phyloP scores from a whole-genome alignment of 225 moss, liverwort and hornwort species.

The Sphagnum contortum region DNA sequence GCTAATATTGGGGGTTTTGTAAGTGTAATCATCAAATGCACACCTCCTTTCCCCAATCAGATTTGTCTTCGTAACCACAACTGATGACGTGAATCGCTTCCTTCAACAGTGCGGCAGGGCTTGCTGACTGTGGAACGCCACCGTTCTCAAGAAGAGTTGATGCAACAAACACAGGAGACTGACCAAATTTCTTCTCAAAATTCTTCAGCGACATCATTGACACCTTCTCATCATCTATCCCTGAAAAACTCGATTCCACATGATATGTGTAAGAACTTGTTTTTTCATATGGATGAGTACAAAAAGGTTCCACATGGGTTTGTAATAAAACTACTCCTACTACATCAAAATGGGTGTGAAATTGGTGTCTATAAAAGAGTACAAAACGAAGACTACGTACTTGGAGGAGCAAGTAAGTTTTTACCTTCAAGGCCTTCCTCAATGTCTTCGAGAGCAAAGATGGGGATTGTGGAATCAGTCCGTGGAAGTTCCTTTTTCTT shows the following conservation, averaged over 20 bases:
- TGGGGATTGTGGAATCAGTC: constrained; percentile 46
- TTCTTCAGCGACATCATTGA: constrained; percentile 56
- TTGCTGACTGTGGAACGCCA: constrained; percentile 55
- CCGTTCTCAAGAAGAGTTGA: constrained; percentile 56
- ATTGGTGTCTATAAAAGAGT: too few species aligned
- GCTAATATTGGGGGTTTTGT: not conserved
- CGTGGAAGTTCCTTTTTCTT: constrained; percentile 33
- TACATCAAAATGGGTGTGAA: too few species aligned
- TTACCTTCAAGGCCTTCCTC: constrained; percentile 73
- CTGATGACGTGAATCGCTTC: constrained; percentile 93
- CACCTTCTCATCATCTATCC: constrained; percentile 66
- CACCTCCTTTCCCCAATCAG: constrained; percentile 97
- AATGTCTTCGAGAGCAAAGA: constrained; percentile 63
- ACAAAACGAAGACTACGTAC: too few species aligned
- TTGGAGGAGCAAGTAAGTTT: too few species aligned
- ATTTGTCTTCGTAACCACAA: constrained; percentile 86
- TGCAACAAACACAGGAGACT: constrained; percentile 71
- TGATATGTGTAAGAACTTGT: not conserved
- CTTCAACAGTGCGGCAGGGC: constrained; percentile 62
- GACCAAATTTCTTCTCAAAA: constrained; percentile 76
- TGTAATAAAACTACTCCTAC: too few species aligned
- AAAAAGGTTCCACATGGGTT: too few species aligned
- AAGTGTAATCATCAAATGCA: not conserved
- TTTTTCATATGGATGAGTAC: too few species aligned
- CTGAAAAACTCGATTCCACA: constrained; percentile 7